Conservation (phyloP, 2,329 filamentous ascomycete genomes). For the Sclerotinia minor region DNA sequence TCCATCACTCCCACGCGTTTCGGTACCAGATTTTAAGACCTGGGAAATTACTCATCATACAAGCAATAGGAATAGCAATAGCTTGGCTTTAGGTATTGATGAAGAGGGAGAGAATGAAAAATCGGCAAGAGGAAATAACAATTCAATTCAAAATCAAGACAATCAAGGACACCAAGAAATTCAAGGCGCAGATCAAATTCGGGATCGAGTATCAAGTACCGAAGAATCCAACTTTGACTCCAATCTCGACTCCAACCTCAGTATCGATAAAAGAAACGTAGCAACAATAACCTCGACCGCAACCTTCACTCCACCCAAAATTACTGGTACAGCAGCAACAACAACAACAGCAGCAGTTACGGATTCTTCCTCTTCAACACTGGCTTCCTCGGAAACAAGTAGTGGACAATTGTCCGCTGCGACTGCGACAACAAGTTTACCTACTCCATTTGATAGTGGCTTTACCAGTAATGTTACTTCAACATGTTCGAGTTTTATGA, state of each 20-base stretch:
- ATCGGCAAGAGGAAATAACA: neutral
- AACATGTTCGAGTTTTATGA: conserved; percentile 39
- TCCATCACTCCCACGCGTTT: conserved; percentile 27
- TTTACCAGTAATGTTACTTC: conserved; percentile 61
- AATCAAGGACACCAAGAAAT: too few relatives aligned
- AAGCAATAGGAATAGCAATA: too few relatives aligned
- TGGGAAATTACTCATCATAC: neutral
- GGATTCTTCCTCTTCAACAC: conserved; percentile 18
- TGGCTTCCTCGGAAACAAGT: conserved; percentile 28
- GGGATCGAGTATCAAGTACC: neutral
- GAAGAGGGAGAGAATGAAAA: conserved; percentile 2
- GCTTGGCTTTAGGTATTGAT: neutral
- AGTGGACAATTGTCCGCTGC: conserved; percentile 30
- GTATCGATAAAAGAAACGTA: neutral
- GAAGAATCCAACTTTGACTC: conserved; percentile 3
- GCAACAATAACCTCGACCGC: conserved; percentile 20
- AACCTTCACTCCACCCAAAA: conserved; percentile 17
- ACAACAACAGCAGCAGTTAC: conserved; percentile 11
- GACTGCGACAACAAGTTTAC: conserved; percentile 49
- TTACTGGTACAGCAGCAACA: neutral
- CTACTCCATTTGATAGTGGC: conserved; percentile 66
- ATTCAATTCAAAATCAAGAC: neutral
- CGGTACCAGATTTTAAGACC: conserved; percentile 5
- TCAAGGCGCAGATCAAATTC: neutral
- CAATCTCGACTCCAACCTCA: neutral